Percentiles rank a stretch among this genome's conserved stretches.
phyloP scores from a whole-genome alignment of 78 protist species.

The Dictyostelium capitatum region DNA sequence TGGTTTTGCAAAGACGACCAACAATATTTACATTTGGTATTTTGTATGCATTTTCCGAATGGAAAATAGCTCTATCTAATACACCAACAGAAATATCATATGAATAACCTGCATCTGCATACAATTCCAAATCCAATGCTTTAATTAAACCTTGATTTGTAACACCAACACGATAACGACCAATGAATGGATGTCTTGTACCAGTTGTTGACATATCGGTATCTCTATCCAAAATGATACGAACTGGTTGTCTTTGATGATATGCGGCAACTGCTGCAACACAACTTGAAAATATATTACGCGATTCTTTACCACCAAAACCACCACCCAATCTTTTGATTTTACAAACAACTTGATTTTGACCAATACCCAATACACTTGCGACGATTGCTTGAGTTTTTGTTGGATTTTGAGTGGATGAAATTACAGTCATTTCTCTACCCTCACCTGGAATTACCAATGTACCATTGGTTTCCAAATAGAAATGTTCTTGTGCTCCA shows the following conservation, averaged over 20 bases:
- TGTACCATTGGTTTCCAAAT: conserved; percentile 93
- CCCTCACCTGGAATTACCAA: conserved; percentile 94
- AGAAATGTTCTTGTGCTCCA: conserved; percentile 98
- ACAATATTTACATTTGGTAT: conserved; percentile 84
- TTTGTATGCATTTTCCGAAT: conserved; percentile 93
- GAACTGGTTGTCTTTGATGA: conserved; percentile 82
- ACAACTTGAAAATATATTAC: conserved; percentile 35
- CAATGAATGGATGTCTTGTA: conserved; percentile 92
- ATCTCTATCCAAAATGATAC: conserved; percentile 86
- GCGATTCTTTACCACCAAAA: conserved; percentile 98
- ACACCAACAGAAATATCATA: conserved; percentile 92
- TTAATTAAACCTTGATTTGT: conserved; percentile 73
- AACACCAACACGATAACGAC: conserved; percentile 85
- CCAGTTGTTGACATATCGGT: conserved; percentile 93
- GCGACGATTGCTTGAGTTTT: conserved; percentile 87
- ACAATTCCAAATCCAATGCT: conserved; percentile 56
- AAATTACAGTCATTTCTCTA: conserved; percentile 70
- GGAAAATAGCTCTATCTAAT: conserved; percentile 91
- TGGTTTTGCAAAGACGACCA: conserved; percentile 90
- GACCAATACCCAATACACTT: conserved; percentile 88
- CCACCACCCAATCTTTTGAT: conserved; percentile 98
- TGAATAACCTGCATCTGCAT: conserved; percentile 92
- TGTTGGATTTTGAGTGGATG: conserved; percentile 91
- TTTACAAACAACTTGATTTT: conserved; percentile 68
- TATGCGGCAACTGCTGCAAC: conserved; percentile 89